Evolutionary conservation across 2,329 filamentous ascomycete species (phyloP), one percentile per base, ranked within the genome.

Genomic region (Aspergillus sp.): DNA sequence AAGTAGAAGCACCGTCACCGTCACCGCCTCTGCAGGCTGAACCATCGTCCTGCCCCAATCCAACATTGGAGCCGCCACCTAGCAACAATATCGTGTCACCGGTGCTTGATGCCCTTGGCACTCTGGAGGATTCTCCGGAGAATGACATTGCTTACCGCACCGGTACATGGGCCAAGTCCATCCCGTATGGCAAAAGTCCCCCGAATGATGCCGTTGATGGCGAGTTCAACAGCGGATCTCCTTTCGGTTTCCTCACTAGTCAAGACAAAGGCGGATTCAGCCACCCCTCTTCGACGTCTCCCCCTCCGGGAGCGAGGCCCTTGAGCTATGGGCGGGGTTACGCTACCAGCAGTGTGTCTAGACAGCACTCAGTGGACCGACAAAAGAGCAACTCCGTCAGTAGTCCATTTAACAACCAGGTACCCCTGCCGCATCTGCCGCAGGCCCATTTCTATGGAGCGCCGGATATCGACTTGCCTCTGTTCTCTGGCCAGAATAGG

Each of bases 401-500:
- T 23, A 72, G 69, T 57, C 73, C 76, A 8, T 72, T 74, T 64
- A 69, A 70, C 59, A 72, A 72, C 23, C 65, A 74, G 19, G 71
- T 72, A 25, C 89, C 89, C 3, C 83, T 89, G 9, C 90, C 91
- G 3, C 90, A 93, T 71, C 85, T 91, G 61, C 84, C 88, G 1
- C 91, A 93, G 74, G 77, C 90, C 17, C 90, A 93, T 76, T 94
- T 91, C 74, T 92, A 92, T 72, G 85, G 88, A 48, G 83, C 87
- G 0, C 89, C 90, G 0, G 89, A 93, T 65, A 81, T 93, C 32
- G 89, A 94, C 66, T 80, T 87, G 43, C 79, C 81, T 5, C 70
- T 67, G 15, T 63, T 70, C n/a, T 65, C 73, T 15, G 67, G 57
- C 19, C 71, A 70, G 39, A 66, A 54, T 43, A 67, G 70, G 38